A percentile compares a stretch with the other conserved stretches of the same genome.
Evolutionary conservation across 768 basidiomycete species (phyloP).

Genomic region (Phylloporus rhodoxanthus): DNA sequence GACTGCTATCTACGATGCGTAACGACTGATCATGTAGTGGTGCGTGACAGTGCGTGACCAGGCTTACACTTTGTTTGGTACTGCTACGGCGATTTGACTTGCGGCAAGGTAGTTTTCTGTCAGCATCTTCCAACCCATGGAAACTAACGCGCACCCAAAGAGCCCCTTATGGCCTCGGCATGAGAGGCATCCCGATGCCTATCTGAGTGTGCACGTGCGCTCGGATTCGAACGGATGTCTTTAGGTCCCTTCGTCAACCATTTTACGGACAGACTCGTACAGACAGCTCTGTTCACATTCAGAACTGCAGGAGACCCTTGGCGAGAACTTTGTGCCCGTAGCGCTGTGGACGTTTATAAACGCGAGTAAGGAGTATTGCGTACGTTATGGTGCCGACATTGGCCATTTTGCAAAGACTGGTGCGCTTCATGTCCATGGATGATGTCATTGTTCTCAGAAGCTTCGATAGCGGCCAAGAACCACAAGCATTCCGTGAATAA

Average conservation of each 20-base stretch:
- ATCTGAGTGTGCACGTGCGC: constrained; percentile 66
- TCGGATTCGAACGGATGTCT: constrained; percentile 80
- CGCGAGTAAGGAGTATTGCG: constrained; percentile 63
- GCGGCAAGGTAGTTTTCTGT: too few relatives aligned
- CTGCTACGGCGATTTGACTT: constrained; percentile 57
- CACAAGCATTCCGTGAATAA: constrained; percentile 74
- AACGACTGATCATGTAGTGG: too few relatives aligned
- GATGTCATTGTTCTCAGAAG: not conserved
- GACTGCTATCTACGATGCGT: too few relatives aligned
- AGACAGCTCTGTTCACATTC: constrained; percentile 33
- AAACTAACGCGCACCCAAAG: too few relatives aligned
- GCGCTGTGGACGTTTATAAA: constrained; percentile 72
- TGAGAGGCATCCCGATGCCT: constrained; percentile 77
- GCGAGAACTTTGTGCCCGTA: constrained; percentile 58
- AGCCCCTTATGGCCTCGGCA: constrained; percentile 73
- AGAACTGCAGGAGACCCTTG: constrained; percentile 45
- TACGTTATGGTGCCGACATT: constrained; percentile 58
- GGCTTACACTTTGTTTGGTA: too few relatives aligned
- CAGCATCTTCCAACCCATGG: too few relatives aligned
- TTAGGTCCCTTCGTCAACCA: constrained; percentile 65
- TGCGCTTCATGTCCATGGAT: constrained; percentile 25
- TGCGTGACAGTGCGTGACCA: too few relatives aligned
- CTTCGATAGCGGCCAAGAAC: constrained; percentile 62
- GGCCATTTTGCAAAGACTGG: constrained; percentile 72
- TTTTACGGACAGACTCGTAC: constrained; percentile 44